Percentiles rank a stretch among this genome's conserved stretches.
These are phyloP conservation scores for Ganoderma leucocontextum DNA, from an alignment of 1,284 basidiomycete species.

Conservation along the genomic window DNA sequence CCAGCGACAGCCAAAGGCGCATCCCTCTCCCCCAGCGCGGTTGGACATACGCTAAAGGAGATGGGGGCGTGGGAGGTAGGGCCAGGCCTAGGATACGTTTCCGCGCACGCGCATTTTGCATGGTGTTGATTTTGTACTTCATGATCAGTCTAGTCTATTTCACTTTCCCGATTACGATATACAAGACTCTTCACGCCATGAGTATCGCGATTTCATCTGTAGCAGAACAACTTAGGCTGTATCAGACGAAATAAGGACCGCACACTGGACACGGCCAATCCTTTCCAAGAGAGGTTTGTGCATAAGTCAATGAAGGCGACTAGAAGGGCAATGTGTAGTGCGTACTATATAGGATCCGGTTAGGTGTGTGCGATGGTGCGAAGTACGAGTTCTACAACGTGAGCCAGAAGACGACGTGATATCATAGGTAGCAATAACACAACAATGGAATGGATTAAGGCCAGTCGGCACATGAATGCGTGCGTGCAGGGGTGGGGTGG, in stretches of 20 bases:
- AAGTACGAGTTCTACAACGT: constrained; percentile 24
- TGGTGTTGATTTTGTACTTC: not conserved
- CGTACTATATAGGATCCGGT: constrained; percentile 29
- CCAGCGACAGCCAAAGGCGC: not conserved
- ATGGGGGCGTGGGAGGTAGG: not conserved
- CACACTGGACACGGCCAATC: not conserved
- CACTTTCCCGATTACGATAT: not conserved
- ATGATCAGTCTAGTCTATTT: not conserved
- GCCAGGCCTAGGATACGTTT: constrained; percentile 12
- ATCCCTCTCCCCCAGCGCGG: not conserved
- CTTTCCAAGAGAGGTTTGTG: constrained; percentile 10
- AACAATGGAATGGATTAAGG: constrained; percentile 30
- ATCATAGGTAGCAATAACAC: constrained; percentile 36
- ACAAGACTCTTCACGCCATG: not conserved
- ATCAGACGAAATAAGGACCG: not conserved
- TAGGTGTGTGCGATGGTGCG: constrained; percentile 20
- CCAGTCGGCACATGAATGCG: constrained; percentile 8
- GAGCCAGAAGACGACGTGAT: constrained; percentile 23
- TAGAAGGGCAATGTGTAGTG: constrained; percentile 20
- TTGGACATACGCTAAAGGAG: constrained; percentile 21
- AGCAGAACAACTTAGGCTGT: constrained; percentile 1
- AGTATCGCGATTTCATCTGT: not conserved
- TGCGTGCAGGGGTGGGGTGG: not conserved
- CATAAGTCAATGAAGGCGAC: constrained; percentile 16
- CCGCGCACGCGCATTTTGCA: constrained; percentile 16